Evolutionary conservation across 495 filamentous ascomycete genomes (phyloP), one percentile per base, ranked within the genome.

Genomic region (Hypoxylon cercidicola): DNA sequence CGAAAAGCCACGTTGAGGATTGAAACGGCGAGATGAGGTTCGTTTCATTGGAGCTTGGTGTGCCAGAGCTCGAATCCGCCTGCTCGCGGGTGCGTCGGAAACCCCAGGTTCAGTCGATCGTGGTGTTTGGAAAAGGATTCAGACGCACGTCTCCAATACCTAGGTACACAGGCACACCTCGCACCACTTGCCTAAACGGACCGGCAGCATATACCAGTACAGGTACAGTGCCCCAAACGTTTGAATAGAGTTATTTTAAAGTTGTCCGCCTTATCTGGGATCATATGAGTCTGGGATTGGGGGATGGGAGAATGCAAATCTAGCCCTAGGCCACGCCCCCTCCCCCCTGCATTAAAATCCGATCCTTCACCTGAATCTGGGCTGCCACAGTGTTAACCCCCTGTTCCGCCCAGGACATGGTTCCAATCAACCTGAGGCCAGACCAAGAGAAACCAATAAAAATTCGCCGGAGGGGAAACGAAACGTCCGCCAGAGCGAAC

Each of bases 161-260:
- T 68, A 59, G 52, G 50, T 51, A 58, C 50, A 46, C 11, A 15
- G 21, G 15, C 23, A 25, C 39, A 43, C 51, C 34, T 32, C 30
- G 30, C 30, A 32, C 30, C 39, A 68, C 65, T 60, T 68, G 65
- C 65, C 65, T 68, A 60, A 60, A 45, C 40, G 43, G 44, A 55
- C 39, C 15, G 23, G 55, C 50, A 60, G 49, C 16, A 51, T 39
- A 23, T 25, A 25, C 30, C 30, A 32, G 30, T 10, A 32, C 30
- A 28, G 25, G 5, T 8, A n/a, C n/a, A n/a, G n/a, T 32, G 2
- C 23, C 23, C 30, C 46, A 44, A 47, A 56, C 43, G 60, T 56
- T 63, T 64, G 54, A 52, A 68, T 68, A 63, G 51, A 56, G 60
- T 68, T 68, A 56, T 60, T 68, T 67, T 68, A 60, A 55, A 68